phyloP scores from a whole-genome alignment of 2,329 filamentous ascomycete genomes.

The Penicillium nordicum region DNA sequence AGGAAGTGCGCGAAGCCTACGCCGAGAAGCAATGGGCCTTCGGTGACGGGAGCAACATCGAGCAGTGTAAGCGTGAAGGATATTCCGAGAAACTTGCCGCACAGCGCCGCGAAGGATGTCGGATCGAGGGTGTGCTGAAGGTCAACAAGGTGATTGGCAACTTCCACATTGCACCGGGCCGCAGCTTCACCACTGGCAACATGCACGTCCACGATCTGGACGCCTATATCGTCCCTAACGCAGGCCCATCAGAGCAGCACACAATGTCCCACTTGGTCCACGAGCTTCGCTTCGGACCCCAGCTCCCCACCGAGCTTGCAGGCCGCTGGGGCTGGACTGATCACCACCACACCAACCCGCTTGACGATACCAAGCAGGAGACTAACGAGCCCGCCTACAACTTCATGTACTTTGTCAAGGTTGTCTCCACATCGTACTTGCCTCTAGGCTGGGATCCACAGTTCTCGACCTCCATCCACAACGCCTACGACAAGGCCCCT shows the following conservation, averaged over 20 bases:
- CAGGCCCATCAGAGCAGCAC: conserved; percentile 64
- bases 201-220: conserved; percentile 97
- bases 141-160: conserved; percentile 99
- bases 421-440: conserved; percentile 92
- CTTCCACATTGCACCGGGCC: conserved; percentile 95
- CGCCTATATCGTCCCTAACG: conserved; percentile 74
- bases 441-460: conserved; percentile 81
- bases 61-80: conserved; percentile 93
- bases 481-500: conserved; percentile 52
- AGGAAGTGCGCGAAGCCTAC: conserved; percentile 94
- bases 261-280: conserved; percentile 89
- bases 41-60: conserved; percentile 83
- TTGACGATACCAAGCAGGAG: conserved; percentile 74
- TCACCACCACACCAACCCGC: conserved; percentile 80
- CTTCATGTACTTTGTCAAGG: conserved; percentile 99
- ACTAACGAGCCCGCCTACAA: conserved; percentile 84
- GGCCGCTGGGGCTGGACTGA: conserved; percentile 71
- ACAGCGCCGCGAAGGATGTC: conserved; percentile 88
- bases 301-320: conserved; percentile 70
- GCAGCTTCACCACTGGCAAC: conserved; percentile 93
- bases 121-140: conserved; percentile 83
- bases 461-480: conserved; percentile 38
- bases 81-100: conserved; percentile 84
- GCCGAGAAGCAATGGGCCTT: conserved; percentile 89
- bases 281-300: conserved; percentile 85